Evolutionary conservation across 495 filamentous ascomycete genomes (phyloP), one percentile per base, ranked within the genome.

Genomic region (Bathelium albidoporum): DNA sequence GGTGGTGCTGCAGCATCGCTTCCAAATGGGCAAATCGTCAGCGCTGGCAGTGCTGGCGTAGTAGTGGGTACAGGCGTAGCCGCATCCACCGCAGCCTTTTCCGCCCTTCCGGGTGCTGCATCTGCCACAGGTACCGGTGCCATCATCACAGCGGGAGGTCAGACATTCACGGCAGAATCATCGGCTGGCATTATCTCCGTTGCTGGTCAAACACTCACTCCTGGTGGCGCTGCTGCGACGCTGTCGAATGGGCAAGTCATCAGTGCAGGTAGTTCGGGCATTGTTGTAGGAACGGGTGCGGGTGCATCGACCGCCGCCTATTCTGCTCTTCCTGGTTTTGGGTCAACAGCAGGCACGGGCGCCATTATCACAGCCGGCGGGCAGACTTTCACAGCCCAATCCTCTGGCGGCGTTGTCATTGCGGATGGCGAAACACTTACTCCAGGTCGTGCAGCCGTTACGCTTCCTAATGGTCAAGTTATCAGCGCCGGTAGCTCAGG

Each of bases 21-120:
- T 4, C 11, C 41, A 14, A 58, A 39, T 29, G 62, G 62, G 12
- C 53, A 64, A 7, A 53, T 29, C 18, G 34, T 64, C 28, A 64
- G 62, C 26, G 52, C 34, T 22, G 29, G 12, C 7, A 29, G 49
- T 10, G 24, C 52, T 16, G 62, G 49, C 11, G 31, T 29, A 2
- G 32, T 39, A 9, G 53, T 64, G 7, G 24, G 32, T n/a, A 39
- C 18, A 3, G 59, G 55, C 22, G 32, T 29, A 11, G 26, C 18
- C 18, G 55, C 34, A 16, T 2, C 55, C 18, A 41, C 62, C 22
- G 55, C 29, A n/a, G 55, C 55, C 4, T 39, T 55, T 11, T 55
- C 62, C 18, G 41, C 32, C 7, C 9, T 22, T 29, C 2, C 62
- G n/a, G 62, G 5, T 55, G 26, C 44, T 29, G 43, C 41, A 49